Evolutionary conservation across 2,329 filamentous ascomycete genomes (phyloP).

Genomic region (Cucurbitaria berberidis): DNA sequence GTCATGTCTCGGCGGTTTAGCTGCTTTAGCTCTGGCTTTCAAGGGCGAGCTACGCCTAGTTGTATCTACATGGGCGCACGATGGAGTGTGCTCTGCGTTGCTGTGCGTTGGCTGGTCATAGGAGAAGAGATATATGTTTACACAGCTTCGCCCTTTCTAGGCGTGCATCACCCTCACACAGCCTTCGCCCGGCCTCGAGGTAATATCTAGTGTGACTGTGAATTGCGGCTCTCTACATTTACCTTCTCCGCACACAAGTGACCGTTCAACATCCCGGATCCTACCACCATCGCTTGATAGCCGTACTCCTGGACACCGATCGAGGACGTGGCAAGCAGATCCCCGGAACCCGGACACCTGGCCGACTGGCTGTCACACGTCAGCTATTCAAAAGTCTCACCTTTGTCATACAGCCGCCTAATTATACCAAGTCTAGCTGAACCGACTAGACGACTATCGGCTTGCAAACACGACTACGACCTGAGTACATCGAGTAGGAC

Average conservation of each 20-base stretch:
- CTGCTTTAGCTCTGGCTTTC: slow-evolving; percentile 14
- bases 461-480: neutral
- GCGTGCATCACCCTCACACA: neutral
- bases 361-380: neutral
- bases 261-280: neutral
- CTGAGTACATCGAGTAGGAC: neutral
- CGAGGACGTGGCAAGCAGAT: neutral
- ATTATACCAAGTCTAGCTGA: neutral
- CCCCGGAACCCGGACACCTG: neutral
- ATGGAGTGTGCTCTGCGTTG: slow-evolving; percentile 21
- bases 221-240: neutral
- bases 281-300: neutral
- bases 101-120: slow-evolving; percentile 9
- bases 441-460: neutral
- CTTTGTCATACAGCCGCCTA: neutral
- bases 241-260: neutral
- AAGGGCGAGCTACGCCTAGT: slow-evolving; percentile 8
- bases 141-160: neutral
- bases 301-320: neutral
- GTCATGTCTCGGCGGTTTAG: slow-evolving; percentile 10
- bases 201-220: neutral
- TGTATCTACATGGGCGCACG: slow-evolving; percentile 12
- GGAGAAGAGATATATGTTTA: slow-evolving; percentile 8
- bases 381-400: neutral
- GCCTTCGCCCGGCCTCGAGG: slow-evolving; percentile 2